Conservation (phyloP, 2,329 filamentous ascomycete species). For the Paracoccidioides lutzii region DNA sequence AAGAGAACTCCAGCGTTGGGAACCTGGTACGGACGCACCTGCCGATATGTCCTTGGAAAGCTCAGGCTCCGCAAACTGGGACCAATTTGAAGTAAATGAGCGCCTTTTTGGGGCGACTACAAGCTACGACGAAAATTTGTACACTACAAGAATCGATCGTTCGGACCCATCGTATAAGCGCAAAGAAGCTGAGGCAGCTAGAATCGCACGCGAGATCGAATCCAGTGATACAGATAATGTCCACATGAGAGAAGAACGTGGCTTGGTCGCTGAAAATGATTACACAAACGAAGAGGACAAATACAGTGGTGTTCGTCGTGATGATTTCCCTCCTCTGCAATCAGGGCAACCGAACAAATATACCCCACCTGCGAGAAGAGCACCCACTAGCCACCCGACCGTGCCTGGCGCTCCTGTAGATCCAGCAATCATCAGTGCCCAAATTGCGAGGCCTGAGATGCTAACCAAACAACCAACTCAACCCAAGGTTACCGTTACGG, state of each 20-base stretch:
- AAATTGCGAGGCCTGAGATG: slow-evolving; percentile 45
- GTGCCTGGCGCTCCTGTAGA: slow-evolving; percentile 68
- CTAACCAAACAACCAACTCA: slow-evolving; percentile 16
- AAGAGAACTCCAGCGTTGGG: slow-evolving; percentile 69
- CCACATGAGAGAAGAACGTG: slow-evolving; percentile 82
- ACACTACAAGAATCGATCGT: slow-evolving; percentile 83
- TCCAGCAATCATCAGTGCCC: slow-evolving; percentile 82
- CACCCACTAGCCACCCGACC: slow-evolving; percentile 59
- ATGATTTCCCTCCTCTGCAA: slow-evolving; percentile 54
- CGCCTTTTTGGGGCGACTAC: slow-evolving; percentile 74
- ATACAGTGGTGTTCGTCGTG: slow-evolving; percentile 83
- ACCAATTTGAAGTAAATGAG: slow-evolving; percentile 89
- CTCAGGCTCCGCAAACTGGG: slow-evolving; percentile 50
- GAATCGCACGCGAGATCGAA: slow-evolving; percentile 82
- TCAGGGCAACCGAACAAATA: slow-evolving; percentile 59
- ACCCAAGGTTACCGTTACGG: slow-evolving; percentile 16
- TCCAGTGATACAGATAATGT: slow-evolving; percentile 57
- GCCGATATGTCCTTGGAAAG: slow-evolving; percentile 61
- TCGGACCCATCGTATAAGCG: slow-evolving; percentile 70
- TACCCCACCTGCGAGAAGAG: slow-evolving; percentile 75
- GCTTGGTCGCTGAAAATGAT: slow-evolving; percentile 51
- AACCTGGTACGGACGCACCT: slow-evolving; percentile 50
- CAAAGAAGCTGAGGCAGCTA: slow-evolving; percentile 64
- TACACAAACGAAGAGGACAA: slow-evolving; percentile 78
- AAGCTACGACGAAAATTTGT: slow-evolving; percentile 87